A percentile compares a stretch with the other conserved stretches of the same genome.
Evolutionary conservation across 2,329 filamentous ascomycete species (phyloP).

Genomic region (Diaporthe citri): DNA sequence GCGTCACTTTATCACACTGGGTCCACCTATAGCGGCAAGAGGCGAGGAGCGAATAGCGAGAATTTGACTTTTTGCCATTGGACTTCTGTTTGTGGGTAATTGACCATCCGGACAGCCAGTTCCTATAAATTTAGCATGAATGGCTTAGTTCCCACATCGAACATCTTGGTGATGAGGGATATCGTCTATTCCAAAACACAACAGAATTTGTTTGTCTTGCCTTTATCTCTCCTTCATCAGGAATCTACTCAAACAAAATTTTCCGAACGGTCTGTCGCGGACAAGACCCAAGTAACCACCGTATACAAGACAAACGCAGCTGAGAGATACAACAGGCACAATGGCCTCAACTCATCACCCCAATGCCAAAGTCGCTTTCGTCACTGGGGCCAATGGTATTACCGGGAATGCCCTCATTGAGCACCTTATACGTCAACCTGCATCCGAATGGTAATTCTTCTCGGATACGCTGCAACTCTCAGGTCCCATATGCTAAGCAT

Average conservation of each 20-base stretch:
- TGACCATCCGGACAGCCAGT: background rate
- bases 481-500: background rate
- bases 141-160: background rate
- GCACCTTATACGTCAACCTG: conserved; percentile 44
- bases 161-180: background rate
- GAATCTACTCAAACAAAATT: background rate
- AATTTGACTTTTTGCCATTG: background rate
- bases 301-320: background rate
- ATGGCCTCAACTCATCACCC: conserved; percentile 2
- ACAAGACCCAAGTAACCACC: background rate
- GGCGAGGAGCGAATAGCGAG: conserved; percentile 13
- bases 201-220: background rate
- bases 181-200: background rate
- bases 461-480: background rate
- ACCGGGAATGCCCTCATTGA: conserved; percentile 51
- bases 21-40: background rate
- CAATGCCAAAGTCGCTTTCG: conserved; percentile 25
- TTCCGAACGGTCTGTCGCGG: background rate
- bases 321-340: background rate
- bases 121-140: background rate
- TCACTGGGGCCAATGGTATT: conserved; percentile 50
- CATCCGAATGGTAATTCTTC: conserved; percentile 32
- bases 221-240: background rate
- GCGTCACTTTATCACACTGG: background rate
- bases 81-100: background rate